Evolutionary conservation across 805 yeast species (phyloP).

Genomic region (Komagataella pastoris): DNA sequence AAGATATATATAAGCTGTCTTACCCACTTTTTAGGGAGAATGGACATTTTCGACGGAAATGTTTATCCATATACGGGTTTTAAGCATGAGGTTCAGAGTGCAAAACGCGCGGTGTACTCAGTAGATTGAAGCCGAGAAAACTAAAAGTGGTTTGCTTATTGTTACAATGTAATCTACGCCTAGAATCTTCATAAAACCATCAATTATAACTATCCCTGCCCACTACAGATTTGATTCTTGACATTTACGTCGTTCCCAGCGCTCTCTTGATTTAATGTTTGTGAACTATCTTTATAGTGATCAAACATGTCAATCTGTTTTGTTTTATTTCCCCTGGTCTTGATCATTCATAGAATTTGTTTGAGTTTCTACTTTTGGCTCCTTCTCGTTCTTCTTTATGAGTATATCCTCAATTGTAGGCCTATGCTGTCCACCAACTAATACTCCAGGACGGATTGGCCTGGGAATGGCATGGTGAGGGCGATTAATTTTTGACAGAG

Average conservation of each 20-base stretch:
- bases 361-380: neutral
- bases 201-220: no score
- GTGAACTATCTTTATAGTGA: no score
- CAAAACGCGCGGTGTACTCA: neutral
- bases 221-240: no score
- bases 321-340: no score
- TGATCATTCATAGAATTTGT: neutral
- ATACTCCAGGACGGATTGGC: neutral
- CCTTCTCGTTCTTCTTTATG: neutral
- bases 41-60: neutral
- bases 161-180: no score
- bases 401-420: neutral
- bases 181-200: no score
- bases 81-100: no score
- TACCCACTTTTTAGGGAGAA: neutral
- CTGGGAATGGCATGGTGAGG: neutral
- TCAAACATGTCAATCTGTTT: neutral
- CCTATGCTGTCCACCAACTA: neutral
- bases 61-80: neutral
- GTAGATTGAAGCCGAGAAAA: neutral
- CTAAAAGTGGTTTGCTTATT: no score
- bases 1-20: neutral
- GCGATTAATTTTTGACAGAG: neutral
- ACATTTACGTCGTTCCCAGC: no score
- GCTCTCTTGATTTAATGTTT: no score